Percentiles rank a stretch among this genome's conserved stretches.
These are phyloP conservation scores for Blastomyces parvus DNA, from an alignment of 2,329 filamentous ascomycete species.

Conservation along the genomic window DNA sequence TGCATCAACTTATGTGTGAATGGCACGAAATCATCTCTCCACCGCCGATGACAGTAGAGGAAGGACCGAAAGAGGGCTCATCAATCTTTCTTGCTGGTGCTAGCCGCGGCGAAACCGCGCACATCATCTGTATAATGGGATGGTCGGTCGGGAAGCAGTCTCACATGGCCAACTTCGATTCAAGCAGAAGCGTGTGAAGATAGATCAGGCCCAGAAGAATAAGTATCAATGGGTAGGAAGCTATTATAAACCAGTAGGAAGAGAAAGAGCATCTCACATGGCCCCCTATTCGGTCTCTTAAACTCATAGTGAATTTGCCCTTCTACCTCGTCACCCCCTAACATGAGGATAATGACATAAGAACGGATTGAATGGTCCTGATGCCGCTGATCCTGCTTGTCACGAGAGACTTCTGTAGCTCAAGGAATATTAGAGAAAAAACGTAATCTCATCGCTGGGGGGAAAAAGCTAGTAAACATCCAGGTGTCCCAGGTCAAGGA, in stretches of 20 bases:
- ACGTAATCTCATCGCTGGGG: no score
- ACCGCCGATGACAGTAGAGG: slow-evolving; percentile 34
- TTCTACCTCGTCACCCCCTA: slow-evolving; percentile 17
- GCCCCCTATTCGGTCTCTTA: slow-evolving; percentile 28
- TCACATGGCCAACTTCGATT: slow-evolving; percentile 32
- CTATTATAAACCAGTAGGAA: not conserved
- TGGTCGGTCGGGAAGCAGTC: slow-evolving; percentile 21
- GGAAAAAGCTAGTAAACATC: no score
- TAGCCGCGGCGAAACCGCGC: slow-evolving; percentile 32
- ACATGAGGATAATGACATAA: no score
- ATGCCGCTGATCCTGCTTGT: no score
- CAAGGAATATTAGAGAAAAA: no score
- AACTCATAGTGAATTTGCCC: slow-evolving; percentile 29
- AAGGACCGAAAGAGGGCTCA: slow-evolving; percentile 33
- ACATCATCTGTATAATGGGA: slow-evolving; percentile 27
- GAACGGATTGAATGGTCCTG: no score
- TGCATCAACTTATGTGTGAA: slow-evolving; percentile 32
- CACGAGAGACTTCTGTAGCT: no score
- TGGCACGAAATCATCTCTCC: slow-evolving; percentile 34
- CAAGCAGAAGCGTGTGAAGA: slow-evolving; percentile 29
- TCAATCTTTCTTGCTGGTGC: slow-evolving; percentile 25
- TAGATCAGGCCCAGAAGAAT: slow-evolving; percentile 27
- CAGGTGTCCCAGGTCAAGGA: no score
- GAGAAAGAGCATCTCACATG: slow-evolving; percentile 27
- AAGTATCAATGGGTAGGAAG: slow-evolving; percentile 15